A percentile compares a stretch with the other conserved stretches of the same genome.
Conservation (phyloP, 345 rosid species). For the Rhodamnia argentea region DNA sequence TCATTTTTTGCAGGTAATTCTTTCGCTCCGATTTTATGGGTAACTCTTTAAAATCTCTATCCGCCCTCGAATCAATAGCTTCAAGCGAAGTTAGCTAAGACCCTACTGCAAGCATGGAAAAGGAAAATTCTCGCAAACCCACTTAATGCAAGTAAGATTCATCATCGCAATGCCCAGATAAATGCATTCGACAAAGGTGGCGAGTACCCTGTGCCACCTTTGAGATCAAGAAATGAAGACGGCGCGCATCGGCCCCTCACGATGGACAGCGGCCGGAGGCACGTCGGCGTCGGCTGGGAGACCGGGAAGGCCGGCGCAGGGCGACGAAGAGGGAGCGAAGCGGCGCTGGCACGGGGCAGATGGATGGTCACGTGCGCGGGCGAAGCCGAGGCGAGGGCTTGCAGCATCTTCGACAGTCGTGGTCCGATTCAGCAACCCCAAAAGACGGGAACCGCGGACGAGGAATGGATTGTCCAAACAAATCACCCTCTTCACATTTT, state of each 20-base stretch:
- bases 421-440: not conserved
- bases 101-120: no score
- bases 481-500: not conserved
- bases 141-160: not conserved
- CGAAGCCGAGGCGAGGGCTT: constrained; percentile 1
- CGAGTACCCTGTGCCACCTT: constrained; percentile 51
- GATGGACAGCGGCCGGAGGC: constrained; percentile 7
- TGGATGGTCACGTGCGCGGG: constrained; percentile 9
- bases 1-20: no score
- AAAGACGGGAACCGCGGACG: not conserved
- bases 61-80: no score
- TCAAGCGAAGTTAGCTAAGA: no score
- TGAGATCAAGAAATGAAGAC: constrained; percentile 34
- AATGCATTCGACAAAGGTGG: not conserved
- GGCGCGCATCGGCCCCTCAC: constrained; percentile 5
- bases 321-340: constrained; percentile 1
- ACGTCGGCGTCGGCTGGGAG: not conserved
- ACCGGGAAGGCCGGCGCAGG: constrained; percentile 3
- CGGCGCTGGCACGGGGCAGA: not conserved
- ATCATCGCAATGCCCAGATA: not conserved
- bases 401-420: constrained; percentile 14
- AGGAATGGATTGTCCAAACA: not conserved
- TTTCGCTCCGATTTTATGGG: no score
- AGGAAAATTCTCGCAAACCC: not conserved
- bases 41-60: no score